phyloP scores from a whole-genome alignment of 164 flowering plant genomes.

The Aristolochia californica region DNA sequence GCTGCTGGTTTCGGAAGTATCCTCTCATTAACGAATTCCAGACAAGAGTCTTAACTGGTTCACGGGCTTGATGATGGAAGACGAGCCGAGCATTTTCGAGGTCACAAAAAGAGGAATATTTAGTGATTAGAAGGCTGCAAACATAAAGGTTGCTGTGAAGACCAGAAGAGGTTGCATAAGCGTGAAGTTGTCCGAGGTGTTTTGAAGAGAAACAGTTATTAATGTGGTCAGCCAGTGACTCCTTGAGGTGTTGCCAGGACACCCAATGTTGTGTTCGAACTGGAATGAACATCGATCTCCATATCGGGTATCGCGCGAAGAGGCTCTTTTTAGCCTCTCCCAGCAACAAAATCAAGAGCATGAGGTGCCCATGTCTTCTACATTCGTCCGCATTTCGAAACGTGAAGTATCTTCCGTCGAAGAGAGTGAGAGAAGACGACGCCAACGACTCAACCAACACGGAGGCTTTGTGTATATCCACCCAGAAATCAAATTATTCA shows the following conservation, averaged over 20 bases:
- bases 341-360: too few species aligned
- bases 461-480: too few species aligned
- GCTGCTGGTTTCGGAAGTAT: constrained; percentile 1
- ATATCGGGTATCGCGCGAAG: too few species aligned
- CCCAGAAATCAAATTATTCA: too few species aligned
- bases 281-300: too few species aligned
- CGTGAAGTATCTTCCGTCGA: too few species aligned
- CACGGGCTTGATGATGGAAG: not conserved
- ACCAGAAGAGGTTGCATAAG: constrained; percentile 2
- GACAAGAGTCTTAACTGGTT: constrained; percentile 7
- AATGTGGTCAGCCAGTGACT: constrained; percentile 1
- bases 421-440: too few species aligned
- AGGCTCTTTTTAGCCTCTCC: too few species aligned
- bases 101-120: constrained; percentile 4
- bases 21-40: constrained; percentile 15
- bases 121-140: constrained; percentile 8
- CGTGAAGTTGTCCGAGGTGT: constrained; percentile 6
- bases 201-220: constrained; percentile 3
- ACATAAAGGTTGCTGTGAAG: constrained; percentile 5
- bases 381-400: too few species aligned
- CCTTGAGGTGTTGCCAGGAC: constrained; percentile 6
- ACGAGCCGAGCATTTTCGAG: constrained; percentile 1
- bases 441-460: too few species aligned
- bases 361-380: too few species aligned
- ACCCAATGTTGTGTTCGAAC: not conserved